Conservation (phyloP, 2,329 filamentous ascomycete species). For the Bisporella sp. region DNA sequence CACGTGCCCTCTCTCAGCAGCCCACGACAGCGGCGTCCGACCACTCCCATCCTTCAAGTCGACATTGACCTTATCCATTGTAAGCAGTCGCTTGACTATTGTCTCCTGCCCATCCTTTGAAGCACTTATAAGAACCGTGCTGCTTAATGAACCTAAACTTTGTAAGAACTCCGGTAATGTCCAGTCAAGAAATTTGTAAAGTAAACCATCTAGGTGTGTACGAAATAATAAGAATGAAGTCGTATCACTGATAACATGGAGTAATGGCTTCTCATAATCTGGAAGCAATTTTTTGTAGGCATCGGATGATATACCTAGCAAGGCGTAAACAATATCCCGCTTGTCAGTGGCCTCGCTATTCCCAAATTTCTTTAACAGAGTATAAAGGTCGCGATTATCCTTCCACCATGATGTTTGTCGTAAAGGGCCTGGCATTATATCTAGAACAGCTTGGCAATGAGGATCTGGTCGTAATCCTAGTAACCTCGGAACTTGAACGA, state of each 20-base stretch:
- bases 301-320: constrained; percentile 8
- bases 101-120: too few species aligned
- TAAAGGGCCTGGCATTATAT: constrained; percentile 8
- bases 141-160: too few species aligned
- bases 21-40: background rate
- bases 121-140: too few species aligned
- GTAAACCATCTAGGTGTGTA: too few species aligned
- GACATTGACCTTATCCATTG: background rate
- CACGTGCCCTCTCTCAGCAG: too few species aligned
- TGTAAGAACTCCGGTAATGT: too few species aligned
- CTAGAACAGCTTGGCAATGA: constrained; percentile 9
- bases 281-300: background rate
- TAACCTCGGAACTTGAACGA: constrained; percentile 1
- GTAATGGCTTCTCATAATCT: background rate
- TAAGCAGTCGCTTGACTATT: too few species aligned
- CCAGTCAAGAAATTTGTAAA: too few species aligned
- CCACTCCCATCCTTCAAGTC: background rate
- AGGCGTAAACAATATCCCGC: constrained; percentile 9
- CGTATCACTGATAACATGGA: background rate
- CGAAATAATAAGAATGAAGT: too few species aligned
- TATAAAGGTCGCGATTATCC: constrained; percentile 5
- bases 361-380: constrained; percentile 8
- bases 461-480: background rate
- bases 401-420: constrained; percentile 9
- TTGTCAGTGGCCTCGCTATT: constrained; percentile 8